Evolutionary conservation across 2,329 filamentous ascomycete species (phyloP), one percentile per base, ranked within the genome.

Genomic region (Hypoxylon sp.): DNA sequence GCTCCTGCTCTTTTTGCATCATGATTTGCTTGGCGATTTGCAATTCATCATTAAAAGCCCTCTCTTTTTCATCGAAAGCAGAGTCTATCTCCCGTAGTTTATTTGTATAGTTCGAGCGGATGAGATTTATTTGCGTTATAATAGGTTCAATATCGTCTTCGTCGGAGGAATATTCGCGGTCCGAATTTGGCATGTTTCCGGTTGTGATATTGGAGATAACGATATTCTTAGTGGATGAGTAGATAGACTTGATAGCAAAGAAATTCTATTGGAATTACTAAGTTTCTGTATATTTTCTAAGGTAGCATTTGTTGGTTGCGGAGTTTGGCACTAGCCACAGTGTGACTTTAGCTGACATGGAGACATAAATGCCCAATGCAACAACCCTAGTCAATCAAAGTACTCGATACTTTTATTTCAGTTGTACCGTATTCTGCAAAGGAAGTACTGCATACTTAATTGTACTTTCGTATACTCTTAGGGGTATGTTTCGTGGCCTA

Each of bases 91-190:
- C 28, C 6, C 22, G 34, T 22, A 19, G 3, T 13, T 26, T 47
- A 20, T 56, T 47, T 1, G 4, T 8, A 32, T 51, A 32, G 13
- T 46, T 28, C 1, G 51, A 39, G 22, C 47, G 34, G 39, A 61
- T 51, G 4, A 39, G 50, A 6, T 39, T 22, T 1, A 41, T 15
- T n/a, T 19, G 30, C 17, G 44, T 28, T 41, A 61, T 20, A 13
- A n/a, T 22, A 15, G 37, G 6, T 13, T 56, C 46, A 17, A 51
- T 24, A 19, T 51, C n/a, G n/a, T 51, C 39, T 30, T 15, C 20
- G 5, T 55, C 51, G 10, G 13, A 13, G 5, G 51, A 55, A 15
- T 13, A 6, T 50, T 34, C 32, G 5, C 15, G 44, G 19, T 6
- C 17, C 8, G 30, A 15, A 28, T n/a, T 32, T 4, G 22, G 34